A percentile compares a stretch with the other conserved stretches of the same genome.
These are phyloP conservation scores for Mangifera indica DNA, from an alignment of 345 rosid genomes.

Conservation along the genomic window DNA sequence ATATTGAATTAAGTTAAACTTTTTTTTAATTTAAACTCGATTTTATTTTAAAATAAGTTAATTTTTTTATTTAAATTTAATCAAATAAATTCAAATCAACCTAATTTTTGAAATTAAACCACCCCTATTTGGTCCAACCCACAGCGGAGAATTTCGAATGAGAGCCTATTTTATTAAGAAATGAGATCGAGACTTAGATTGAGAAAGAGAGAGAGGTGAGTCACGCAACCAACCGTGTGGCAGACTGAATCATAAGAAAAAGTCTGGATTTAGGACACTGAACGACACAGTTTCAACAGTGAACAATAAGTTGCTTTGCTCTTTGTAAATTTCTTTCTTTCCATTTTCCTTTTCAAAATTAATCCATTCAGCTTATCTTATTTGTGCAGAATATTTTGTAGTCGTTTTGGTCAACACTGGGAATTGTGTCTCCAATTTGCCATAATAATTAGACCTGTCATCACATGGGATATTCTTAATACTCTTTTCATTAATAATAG, in stretches of 20 bases:
- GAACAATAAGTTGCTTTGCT: background rate
- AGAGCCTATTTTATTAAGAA: no score
- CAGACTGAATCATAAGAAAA: constrained; percentile 11
- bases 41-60: no score
- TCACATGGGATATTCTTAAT: background rate
- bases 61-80: no score
- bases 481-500: no score
- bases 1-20: no score
- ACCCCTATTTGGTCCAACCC: no score
- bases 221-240: constrained; percentile 25
- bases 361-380: background rate
- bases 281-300: constrained; percentile 13
- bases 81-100: no score
- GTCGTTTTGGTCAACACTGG: constrained; percentile 49
- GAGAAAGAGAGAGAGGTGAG: background rate
- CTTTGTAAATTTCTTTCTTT: background rate
- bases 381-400: background rate
- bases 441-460: background rate
- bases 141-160: background rate
- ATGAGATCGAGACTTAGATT: no score
- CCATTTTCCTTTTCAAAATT: background rate
- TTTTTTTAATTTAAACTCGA: no score
- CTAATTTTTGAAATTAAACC: no score
- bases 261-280: constrained; percentile 13
- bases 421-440: constrained; percentile 38